Base-by-base conservation (phyloP, 75 land plant species). In the Selaginella moellendorffii region DNA sequence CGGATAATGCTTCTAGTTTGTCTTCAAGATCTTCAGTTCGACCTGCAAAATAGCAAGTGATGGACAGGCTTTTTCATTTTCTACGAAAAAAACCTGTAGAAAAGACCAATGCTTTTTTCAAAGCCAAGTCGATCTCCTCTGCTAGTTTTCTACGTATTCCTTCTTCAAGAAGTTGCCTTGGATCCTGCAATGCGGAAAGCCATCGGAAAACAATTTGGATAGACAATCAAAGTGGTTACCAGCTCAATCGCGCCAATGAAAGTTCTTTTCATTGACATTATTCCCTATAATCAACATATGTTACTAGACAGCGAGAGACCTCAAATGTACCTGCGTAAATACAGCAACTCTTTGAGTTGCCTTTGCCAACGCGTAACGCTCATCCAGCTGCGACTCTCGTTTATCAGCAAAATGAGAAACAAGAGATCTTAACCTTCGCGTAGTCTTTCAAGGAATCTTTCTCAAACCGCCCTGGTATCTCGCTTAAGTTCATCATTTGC, bases 231-330 rank as follows among this genome's bases (percentile, higher is more conserved):
- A 21, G 17, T 46, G 12, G 30, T n/a, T 65, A 69, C 71, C 64
- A 75, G 63, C 29, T 72, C 76, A 23, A 75, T 75, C 19, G 63
- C 77, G 19, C 77, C 76, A 52, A 75, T 54, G 69, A 75, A 75
- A 9, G 69, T 75, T 59, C 51, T 75, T 52, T 74, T 73, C 77
- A 75, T 75, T 46, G 77, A 67, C 64, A 75, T 27, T 22, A 75
- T 75, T 19, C 77, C 77, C 75, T 75, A 5, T 5, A 36, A 36
- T 36, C 14, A 36, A 36, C 46, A n/a, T n/a, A n/a, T n/a, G n/a
- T n/a, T n/a, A n/a, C n/a, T 14, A 36, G 10, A 36, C 46, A 36
- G 10, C 5, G 10, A 36, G 46, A 36, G 46, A 36, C 5, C 5
- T 56, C 26, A 21, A 0, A 69, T 46, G 24, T 17, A 69, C 71